Conservation (phyloP, 2,329 filamentous ascomycete genomes). For the Aspergillus ibericus region DNA sequence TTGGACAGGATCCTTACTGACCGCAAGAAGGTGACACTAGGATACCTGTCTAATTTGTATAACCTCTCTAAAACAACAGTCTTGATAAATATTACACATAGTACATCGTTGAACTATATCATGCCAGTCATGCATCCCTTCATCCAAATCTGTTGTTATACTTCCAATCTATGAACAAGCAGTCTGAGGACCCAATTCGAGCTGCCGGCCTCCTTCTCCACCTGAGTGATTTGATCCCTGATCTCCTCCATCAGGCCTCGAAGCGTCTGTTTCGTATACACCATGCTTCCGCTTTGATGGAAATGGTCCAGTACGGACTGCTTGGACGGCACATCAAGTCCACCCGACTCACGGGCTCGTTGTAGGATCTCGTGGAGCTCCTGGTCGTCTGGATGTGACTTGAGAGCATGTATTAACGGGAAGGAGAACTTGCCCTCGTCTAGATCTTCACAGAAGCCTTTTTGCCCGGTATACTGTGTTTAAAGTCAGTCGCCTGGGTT, state of each 20-base stretch:
- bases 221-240: neutral
- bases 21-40: too few species aligned
- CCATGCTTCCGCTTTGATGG: neutral
- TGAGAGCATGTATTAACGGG: conserved; percentile 69
- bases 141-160: neutral
- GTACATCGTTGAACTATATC: too few species aligned
- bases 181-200: conserved; percentile 9
- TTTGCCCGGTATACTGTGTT: conserved; percentile 72
- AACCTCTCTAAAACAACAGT: too few species aligned
- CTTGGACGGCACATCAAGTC: conserved; percentile 1
- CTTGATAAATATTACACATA: too few species aligned
- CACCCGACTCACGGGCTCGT: neutral
- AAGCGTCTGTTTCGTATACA: conserved; percentile 1
- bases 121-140: neutral
- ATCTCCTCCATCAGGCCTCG: conserved; percentile 1
- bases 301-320: neutral
- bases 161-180: conserved; percentile 1
- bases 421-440: conserved; percentile 83
- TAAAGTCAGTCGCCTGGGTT: conserved; percentile 3
- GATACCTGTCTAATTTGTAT: too few species aligned
- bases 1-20: too few species aligned
- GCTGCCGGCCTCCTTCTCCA: conserved; percentile 1
- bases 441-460: conserved; percentile 66
- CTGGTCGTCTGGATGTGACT: neutral
- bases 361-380: neutral